Conservation (phyloP, 106 monocot species). For the Dendrobium chrysotoxum region DNA sequence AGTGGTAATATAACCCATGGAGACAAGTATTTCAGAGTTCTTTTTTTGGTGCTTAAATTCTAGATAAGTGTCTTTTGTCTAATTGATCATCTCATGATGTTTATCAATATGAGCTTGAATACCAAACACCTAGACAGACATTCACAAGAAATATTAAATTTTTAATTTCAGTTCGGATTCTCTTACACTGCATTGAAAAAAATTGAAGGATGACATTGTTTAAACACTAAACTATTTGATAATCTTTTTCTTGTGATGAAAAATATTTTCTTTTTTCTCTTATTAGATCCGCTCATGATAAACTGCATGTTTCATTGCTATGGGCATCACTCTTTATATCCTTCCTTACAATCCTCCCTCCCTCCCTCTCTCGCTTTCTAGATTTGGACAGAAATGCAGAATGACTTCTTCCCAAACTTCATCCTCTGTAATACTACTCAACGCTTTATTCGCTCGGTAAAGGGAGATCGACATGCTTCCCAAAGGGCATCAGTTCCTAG, state of each 20-base stretch:
- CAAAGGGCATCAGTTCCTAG: constrained; percentile 36
- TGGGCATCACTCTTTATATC: neutral
- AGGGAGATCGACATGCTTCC: constrained; percentile 34
- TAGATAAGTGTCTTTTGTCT: neutral
- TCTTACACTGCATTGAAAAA: neutral
- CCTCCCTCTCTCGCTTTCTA: constrained; percentile 14
- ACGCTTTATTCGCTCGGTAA: constrained; percentile 75
- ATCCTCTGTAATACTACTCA: constrained; percentile 96
- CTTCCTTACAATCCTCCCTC: neutral
- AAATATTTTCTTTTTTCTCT: neutral
- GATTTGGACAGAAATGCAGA: constrained; percentile 97
- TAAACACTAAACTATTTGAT: neutral
- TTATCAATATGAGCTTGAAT: neutral
- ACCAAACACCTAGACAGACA: neutral
- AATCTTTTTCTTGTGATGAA: neutral
- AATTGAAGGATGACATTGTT: neutral
- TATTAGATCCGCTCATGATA: neutral
- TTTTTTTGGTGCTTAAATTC: neutral
- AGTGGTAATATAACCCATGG: neutral
- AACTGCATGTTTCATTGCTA: neutral
- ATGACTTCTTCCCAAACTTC: constrained; percentile 93
- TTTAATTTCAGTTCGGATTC: neutral
- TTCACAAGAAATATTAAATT: neutral
- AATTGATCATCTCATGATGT: neutral
- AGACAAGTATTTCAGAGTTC: neutral